Conservation (phyloP, 2,329 filamentous ascomycete species). For the Cercospora berteroae region DNA sequence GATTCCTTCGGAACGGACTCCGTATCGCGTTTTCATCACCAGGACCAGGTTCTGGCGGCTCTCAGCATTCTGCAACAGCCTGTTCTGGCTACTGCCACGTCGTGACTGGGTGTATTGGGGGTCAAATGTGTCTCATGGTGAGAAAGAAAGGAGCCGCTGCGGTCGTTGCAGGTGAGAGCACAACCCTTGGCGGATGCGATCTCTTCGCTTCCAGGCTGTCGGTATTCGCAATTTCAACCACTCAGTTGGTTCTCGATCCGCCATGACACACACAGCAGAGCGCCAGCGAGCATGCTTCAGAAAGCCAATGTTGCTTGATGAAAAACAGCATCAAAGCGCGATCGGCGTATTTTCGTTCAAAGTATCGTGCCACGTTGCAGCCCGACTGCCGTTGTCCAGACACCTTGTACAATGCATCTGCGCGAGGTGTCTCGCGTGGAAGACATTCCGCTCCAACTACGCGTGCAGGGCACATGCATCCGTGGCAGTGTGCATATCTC, state of each 20-base stretch:
- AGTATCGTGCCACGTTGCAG: constrained; percentile 5
- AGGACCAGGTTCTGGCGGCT: not conserved
- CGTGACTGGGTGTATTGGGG: not conserved
- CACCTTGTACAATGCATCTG: not conserved
- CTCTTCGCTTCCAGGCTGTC: not conserved
- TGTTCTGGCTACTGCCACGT: not conserved
- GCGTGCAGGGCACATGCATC: not conserved
- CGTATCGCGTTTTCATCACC: not conserved
- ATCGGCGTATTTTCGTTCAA: not conserved
- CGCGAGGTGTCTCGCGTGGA: not conserved
- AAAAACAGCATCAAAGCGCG: not conserved
- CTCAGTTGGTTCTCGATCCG: not conserved
- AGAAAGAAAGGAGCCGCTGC: not conserved
- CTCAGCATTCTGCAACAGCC: not conserved
- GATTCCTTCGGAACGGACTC: not conserved
- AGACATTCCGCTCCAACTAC: not conserved
- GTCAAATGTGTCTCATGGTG: not conserved
- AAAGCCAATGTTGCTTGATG: not conserved
- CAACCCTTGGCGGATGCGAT: not conserved
- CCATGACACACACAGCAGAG: not conserved
- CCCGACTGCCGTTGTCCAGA: not conserved
- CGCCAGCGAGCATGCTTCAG: not conserved
- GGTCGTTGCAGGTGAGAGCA: not conserved
- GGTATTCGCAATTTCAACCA: constrained; percentile 2
- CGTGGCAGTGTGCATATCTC: not conserved